These are phyloP conservation scores for Sinapis alba DNA, from an alignment of 441 rosid species.

Conservation along the genomic window DNA sequence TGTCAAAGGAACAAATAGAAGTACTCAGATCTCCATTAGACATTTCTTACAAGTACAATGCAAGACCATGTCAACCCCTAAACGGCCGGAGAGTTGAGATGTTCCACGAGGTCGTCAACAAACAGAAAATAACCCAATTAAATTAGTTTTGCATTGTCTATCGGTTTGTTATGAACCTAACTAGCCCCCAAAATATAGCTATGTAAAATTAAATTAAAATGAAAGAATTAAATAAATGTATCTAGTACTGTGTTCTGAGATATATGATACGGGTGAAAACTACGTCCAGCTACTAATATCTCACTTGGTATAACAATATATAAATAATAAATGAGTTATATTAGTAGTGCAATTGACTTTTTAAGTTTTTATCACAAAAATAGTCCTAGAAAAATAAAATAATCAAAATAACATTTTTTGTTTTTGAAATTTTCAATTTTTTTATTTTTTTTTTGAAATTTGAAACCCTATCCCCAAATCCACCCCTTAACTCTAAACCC, in stretches of 20 bases:
- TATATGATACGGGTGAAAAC: conserved; percentile 2
- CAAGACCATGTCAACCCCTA: conserved; percentile 67
- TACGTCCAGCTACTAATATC: background rate
- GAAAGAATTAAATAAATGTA: background rate
- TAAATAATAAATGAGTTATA: too few relatives aligned
- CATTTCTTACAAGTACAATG: conserved; percentile 44
- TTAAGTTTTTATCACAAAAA: too few relatives aligned
- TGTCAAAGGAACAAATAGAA: conserved; percentile 63
- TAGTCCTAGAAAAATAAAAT: too few relatives aligned
- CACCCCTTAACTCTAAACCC: too few relatives aligned
- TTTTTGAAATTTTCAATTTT: too few relatives aligned
- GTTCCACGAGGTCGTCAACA: conserved; percentile 36
- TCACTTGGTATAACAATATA: background rate
- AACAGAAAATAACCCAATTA: background rate
- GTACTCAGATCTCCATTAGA: conserved; percentile 55
- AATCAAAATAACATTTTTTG: too few relatives aligned
- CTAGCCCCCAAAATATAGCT: background rate
- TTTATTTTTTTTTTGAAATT: too few relatives aligned
- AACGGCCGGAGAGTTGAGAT: conserved; percentile 61
- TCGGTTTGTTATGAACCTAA: background rate
- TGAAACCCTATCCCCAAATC: too few relatives aligned
- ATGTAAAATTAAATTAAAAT: background rate
- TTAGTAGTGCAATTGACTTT: too few relatives aligned
- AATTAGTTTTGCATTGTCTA: background rate
- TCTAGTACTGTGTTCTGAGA: background rate